Percentiles rank a stretch among this genome's conserved stretches.
phyloP scores from a whole-genome alignment of 78 protist genomes.

The Dictyostelium brefeldianum region DNA sequence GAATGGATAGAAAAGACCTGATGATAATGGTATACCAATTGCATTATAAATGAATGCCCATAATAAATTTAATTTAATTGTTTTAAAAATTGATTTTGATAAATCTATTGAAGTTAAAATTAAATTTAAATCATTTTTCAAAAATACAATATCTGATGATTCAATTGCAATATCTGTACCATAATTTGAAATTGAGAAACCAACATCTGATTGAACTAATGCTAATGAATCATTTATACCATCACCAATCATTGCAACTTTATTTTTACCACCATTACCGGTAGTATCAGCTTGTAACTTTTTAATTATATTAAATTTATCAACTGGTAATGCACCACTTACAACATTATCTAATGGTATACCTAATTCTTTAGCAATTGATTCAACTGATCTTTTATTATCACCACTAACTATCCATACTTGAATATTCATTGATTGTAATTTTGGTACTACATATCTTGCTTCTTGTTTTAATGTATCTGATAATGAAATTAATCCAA shows the following conservation, averaged over 20 bases:
- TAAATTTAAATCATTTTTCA: slow-evolving; percentile 74
- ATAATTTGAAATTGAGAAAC: slow-evolving; percentile 85
- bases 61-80: slow-evolving; percentile 88
- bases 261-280: background rate
- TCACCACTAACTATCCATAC: slow-evolving; percentile 91
- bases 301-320: slow-evolving; percentile 10
- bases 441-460: slow-evolving; percentile 5
- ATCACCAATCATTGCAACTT: slow-evolving; percentile 97
- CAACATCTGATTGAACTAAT: slow-evolving; percentile 88
- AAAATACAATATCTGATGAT: slow-evolving; percentile 88
- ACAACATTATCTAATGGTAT: background rate
- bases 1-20: slow-evolving; percentile 90
- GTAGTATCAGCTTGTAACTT: slow-evolving; percentile 15
- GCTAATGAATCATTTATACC: slow-evolving; percentile 97
- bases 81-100: slow-evolving; percentile 46
- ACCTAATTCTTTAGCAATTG: slow-evolving; percentile 54
- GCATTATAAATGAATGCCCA: slow-evolving; percentile 96
- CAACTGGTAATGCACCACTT: slow-evolving; percentile 21
- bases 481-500: slow-evolving; percentile 50
- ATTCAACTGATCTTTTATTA: slow-evolving; percentile 64
- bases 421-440: slow-evolving; percentile 15
- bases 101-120: slow-evolving; percentile 86
- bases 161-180: slow-evolving; percentile 95
- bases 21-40: slow-evolving; percentile 91
- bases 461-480: slow-evolving; percentile 81